Conservation (phyloP, 345 rosid genomes). For the Boechera retrofracta region DNA sequence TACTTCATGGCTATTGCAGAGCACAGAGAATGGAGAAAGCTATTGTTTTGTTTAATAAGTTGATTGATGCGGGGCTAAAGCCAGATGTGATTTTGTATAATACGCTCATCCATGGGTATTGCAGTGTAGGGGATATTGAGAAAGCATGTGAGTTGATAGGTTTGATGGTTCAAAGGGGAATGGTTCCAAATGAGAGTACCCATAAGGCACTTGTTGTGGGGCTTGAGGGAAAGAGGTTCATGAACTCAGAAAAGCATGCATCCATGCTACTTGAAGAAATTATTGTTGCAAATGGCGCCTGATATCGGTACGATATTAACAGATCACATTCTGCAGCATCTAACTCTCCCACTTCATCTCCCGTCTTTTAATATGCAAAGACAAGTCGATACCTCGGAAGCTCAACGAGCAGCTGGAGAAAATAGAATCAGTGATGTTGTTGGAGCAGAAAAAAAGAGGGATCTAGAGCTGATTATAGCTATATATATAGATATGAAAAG, state of each 20-base stretch:
- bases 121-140: constrained; percentile 47
- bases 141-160: constrained; percentile 53
- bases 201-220: constrained; percentile 51
- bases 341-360: constrained; percentile 82
- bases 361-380: constrained; percentile 57
- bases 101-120: constrained; percentile 58
- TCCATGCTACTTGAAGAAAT: constrained; percentile 48
- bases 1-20: constrained; percentile 58
- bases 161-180: constrained; percentile 52
- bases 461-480: constrained; percentile 43
- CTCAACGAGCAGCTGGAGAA: constrained; percentile 47
- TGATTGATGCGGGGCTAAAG: constrained; percentile 53
- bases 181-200: constrained; percentile 52
- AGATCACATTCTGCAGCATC: constrained; percentile 71
- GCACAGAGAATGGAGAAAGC: constrained; percentile 53
- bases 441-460: constrained; percentile 41
- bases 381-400: constrained; percentile 45
- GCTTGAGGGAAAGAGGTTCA: constrained; percentile 43
- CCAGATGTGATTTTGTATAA: constrained; percentile 58
- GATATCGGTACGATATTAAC: constrained; percentile 90
- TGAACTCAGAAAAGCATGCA: constrained; percentile 50
- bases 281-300: constrained; percentile 42
- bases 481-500: constrained; percentile 49
- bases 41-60: constrained; percentile 48
- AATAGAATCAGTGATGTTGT: constrained; percentile 50